phyloP scores from a whole-genome alignment of 768 basidiomycete genomes.

The Hortiboletus flavorubellus region DNA sequence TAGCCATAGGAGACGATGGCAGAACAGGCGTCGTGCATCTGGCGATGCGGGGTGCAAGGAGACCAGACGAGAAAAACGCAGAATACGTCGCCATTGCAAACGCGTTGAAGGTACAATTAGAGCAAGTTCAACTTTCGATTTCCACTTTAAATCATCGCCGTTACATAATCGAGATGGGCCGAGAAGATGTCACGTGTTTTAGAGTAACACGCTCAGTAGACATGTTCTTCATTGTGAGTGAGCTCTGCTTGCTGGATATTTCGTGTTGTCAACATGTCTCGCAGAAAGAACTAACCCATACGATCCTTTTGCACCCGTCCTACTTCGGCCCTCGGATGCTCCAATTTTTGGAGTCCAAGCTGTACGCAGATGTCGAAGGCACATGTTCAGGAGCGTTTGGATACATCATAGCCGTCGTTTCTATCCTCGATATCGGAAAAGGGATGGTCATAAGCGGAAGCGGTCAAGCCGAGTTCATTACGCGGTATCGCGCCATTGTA shows the following conservation, averaged over 20 bases:
- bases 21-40: slow-evolving; percentile 24
- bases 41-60: slow-evolving; percentile 48
- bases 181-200: slow-evolving; percentile 12
- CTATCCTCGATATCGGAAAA: slow-evolving; percentile 87
- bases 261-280: background rate
- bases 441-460: slow-evolving; percentile 90
- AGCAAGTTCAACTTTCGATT: slow-evolving; percentile 19
- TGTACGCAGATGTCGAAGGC: slow-evolving; percentile 95
- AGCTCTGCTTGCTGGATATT: background rate
- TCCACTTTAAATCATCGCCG: slow-evolving; percentile 6
- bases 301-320: slow-evolving; percentile 94
- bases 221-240: slow-evolving; percentile 74
- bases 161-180: slow-evolving; percentile 18
- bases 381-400: slow-evolving; percentile 96
- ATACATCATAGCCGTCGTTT: slow-evolving; percentile 89
- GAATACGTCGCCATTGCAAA: slow-evolving; percentile 50
- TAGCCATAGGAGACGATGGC: slow-evolving; percentile 22
- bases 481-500: slow-evolving; percentile 92
- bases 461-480: slow-evolving; percentile 95
- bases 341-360: slow-evolving; percentile 87
- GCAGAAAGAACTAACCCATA: slow-evolving; percentile 96
- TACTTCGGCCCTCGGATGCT: slow-evolving; percentile 97
- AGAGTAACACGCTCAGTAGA: background rate
- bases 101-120: background rate
- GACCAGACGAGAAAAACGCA: slow-evolving; percentile 66